Evolutionary conservation across 148 eudicot species (phyloP), one percentile per base, ranked within the genome.

Genomic region (Spergularia bocconei): DNA sequence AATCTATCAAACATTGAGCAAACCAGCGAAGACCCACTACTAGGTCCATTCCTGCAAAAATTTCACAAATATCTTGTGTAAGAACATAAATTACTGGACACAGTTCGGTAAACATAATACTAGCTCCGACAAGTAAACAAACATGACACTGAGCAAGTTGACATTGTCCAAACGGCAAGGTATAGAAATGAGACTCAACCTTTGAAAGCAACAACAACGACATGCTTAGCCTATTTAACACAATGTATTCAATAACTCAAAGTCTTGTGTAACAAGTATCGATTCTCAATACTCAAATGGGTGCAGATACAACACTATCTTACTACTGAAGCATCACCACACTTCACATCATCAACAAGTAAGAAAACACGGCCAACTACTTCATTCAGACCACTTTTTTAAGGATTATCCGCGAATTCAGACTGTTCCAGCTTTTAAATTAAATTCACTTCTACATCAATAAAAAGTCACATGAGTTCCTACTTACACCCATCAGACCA

Each of bases 21-120:
- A 60, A 69, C 65, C 39, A 54, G 59, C 52, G 84, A 57, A 33
- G 84, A 70, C 70, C 61, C 70, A 54, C 59, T 82, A 63, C 72
- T 67, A 36, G 70, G 75, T 59, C 70, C 81, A 71, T 69, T 84
- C 87, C 98, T 94, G 89, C 81, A 83, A 41, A 41, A 10, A 36
- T 44, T 25, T 7, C 47, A 33, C 36, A 63, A 67, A 52, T 23
- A 54, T 20, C 48, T n/a, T n/a, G 50, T 7, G 23, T 48, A 19
- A 11, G 44, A 50, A 56, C 17, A 58, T 38, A 20, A 55, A 23
- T 2, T 15, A 65, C n/a, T 13, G 51, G 5, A 10, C n/a, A 44
- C 59, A 67, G 6, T 17, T 4, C 10, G 9, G 6, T 29, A 4
- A 12, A 54, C 11, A 15, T 11, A 58, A 12, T 38, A 77, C 2